Base-by-base conservation (phyloP, 2,329 filamentous ascomycete genomes). In the Lasiodiplodia sp. region DNA sequence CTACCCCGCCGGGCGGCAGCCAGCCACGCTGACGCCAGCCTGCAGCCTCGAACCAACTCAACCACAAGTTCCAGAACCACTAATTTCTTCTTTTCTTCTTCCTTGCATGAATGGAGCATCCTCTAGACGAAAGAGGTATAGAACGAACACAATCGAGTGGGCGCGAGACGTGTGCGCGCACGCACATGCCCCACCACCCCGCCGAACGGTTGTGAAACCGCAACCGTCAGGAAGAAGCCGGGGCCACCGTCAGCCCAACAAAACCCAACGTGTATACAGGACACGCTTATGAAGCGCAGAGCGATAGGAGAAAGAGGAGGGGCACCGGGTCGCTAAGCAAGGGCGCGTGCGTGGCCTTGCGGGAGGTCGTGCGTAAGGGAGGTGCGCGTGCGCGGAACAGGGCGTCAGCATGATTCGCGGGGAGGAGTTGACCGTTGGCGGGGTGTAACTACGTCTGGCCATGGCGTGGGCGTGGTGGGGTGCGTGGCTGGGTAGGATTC, bases 401-500 rank as follows among this genome's bases (percentile, higher is more conserved):
- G 44, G 18, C 44, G 44, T 47, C 44, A 47, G 44, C 44, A 18
- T 44, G 40, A 44, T 44, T 44, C 40, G 40, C 40, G 40, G 40
- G 16, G 40, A 34, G 8, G 31, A 34, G 31, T 34, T 44, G 16
- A 18, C 40, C 40, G 44, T 47, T 47, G 28, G 53, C 51, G 53
- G 53, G 28, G 53, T 56, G 53, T 56, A 56, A 56, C 53, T 56
- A n/a, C 53, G 53, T 56, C 31, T 12, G 53, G 53, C 51, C 49
- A 5, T 28, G 53, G 53, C 16, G 53, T 38, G 25, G 53, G 18
- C 16, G 44, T 34, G 31, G 31, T 34, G 44, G 7, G 44, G 23
- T 60, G 57, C 44, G 37, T 60, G 57, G 57, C 57, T 60, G 57
- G 34, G 38, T 25, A 60, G 56, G 56, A 44, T 60, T 47, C 56